Base-by-base conservation (phyloP, 345 rosid species). In the Dipteronia dyeriana region DNA sequence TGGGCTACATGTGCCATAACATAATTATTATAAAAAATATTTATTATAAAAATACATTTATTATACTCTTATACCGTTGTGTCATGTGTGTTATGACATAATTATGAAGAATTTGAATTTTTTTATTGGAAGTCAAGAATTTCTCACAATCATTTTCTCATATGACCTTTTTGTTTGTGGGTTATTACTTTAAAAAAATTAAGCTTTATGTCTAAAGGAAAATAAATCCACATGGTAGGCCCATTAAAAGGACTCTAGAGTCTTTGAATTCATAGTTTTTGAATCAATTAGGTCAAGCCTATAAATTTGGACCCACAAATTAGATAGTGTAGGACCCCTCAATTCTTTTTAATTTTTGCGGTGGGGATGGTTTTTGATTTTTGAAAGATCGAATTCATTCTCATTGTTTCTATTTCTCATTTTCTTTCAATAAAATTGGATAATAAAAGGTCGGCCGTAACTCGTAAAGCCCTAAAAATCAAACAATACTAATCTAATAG, bases 221-320 rank as follows among this genome's bases (percentile, higher is more conserved):
- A 64, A 11, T 64, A 26, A 64, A 64, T 5, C 34, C 17, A 64
- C 39, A 64, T 64, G 68, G n/a, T 29, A 13, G 68, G 43, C 16
- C 34, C 39, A 64, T 5, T 8, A 54, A 60, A 60, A 60, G 8
- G 4, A n/a, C 65, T 60, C 64, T 22, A 22, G 31, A 17, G 31
- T 22, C 29, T 25, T 20, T 20, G 31, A 20, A 12, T 7, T 10
- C 65, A 60, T 25, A n/a, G 23, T 22, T 22, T 7, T 9, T 22
- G 26, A 20, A 64, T 64, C n/a, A 23, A 64, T 64, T 64, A 25
- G 39, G 68, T 64, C 68, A 60, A 60, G 31, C 26, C 63, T 22
- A 2, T 3, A 9, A 14, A 17, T 31, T 25, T 64, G 34, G 68
- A 64, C 39, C 68, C 68, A 64, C 41, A 5, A 29, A 23, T 64